Percentiles rank a stretch among this genome's conserved stretches.
Evolutionary conservation across 805 yeast genomes (phyloP).

Genomic region (Ogataea trehaloabstinens): DNA sequence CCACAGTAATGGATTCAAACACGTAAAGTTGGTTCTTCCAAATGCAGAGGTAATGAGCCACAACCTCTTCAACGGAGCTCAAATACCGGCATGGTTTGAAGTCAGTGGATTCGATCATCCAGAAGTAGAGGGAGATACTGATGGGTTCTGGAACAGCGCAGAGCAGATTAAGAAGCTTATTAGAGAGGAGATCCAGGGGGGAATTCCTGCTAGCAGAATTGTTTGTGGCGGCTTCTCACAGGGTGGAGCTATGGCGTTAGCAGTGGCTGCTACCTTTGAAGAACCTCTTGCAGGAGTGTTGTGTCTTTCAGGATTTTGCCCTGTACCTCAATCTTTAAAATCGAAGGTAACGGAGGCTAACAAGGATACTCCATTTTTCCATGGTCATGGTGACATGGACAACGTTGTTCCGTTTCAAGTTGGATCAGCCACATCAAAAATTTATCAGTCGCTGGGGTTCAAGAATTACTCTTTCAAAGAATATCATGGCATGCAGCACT

Average conservation of each 20-base stretch:
- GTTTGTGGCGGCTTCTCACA: slow-evolving; percentile 96
- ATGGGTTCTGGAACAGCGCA: slow-evolving; percentile 53
- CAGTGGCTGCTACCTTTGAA: slow-evolving; percentile 52
- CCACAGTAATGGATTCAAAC: slow-evolving; percentile 43
- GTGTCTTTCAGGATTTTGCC: slow-evolving; percentile 73
- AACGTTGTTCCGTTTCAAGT: slow-evolving; percentile 50
- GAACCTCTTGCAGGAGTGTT: slow-evolving; percentile 75
- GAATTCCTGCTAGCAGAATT: slow-evolving; percentile 62
- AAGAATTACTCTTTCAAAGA: slow-evolving; percentile 45
- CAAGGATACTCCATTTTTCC: slow-evolving; percentile 70
- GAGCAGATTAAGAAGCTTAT: slow-evolving; percentile 45
- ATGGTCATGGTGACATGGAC: slow-evolving; percentile 85
- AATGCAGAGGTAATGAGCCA: slow-evolving; percentile 78
- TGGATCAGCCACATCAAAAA: slow-evolving; percentile 42
- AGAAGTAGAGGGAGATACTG: slow-evolving; percentile 45
- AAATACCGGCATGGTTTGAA: slow-evolving; percentile 89
- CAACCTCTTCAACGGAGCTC: slow-evolving; percentile 61
- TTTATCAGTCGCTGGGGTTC: slow-evolving; percentile 46
- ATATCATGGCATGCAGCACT: slow-evolving; percentile 68
- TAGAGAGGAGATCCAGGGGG: slow-evolving; percentile 49
- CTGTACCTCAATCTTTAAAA: slow-evolving; percentile 32
- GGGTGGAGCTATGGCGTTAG: slow-evolving; percentile 81
- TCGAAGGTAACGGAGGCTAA: slow-evolving; percentile 39
- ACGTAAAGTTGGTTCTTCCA: slow-evolving; percentile 80
- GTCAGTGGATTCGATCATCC: slow-evolving; percentile 54